Evolutionary conservation across 768 basidiomycete species (phyloP), one percentile per base, ranked within the genome.

Genomic region (Lactifluus rugatus): DNA sequence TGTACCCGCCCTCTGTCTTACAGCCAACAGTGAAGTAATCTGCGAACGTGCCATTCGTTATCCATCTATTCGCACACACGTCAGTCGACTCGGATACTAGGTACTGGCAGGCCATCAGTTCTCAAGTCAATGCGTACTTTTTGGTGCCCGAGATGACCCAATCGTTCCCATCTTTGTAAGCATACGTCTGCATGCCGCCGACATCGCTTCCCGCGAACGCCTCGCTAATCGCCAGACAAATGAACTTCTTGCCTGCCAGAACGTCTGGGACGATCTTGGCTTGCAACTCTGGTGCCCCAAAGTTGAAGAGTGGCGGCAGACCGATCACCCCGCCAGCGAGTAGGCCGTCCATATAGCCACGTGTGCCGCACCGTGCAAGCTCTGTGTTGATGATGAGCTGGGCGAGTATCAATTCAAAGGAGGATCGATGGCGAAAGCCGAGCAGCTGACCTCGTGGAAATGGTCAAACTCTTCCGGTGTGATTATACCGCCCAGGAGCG

Each of bases 141-240:
- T 97, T 97, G 6, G 92, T 93, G 17, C 95, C 95, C 42, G 85
- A 90, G 61, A 97, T 84, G 13, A 93, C 78, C 86, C 88, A 95
- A 42, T 84, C 74, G 63, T 89, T 83, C 1, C 92, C 94, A 65
- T 95, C 92, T 56, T 82, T 82, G 56, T 81, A 80, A 0, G 94
- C 94, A 1, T 84, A 87, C 57, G 87, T 97, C 76, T 82, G 92
- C 36, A 94, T 66, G 2, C 93, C 92, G 50, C 81, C 71, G 2
- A 93, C 90, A 64, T 93, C 89, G 64, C 87, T 89, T 17, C 89
- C 89, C 2, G 93, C 94, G 64, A 94, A 95, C 0, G 94, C 91
- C 72, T 98, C 95, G 47, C 84, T 87, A 66, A 98, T 91, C 9
- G 95, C 95, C 34, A 98, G 76, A 8, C 85, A 87, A 62, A 96